Evolutionary conservation across 2,329 filamentous ascomycete species (phyloP).

Genomic region (Fusarium duplospermum): DNA sequence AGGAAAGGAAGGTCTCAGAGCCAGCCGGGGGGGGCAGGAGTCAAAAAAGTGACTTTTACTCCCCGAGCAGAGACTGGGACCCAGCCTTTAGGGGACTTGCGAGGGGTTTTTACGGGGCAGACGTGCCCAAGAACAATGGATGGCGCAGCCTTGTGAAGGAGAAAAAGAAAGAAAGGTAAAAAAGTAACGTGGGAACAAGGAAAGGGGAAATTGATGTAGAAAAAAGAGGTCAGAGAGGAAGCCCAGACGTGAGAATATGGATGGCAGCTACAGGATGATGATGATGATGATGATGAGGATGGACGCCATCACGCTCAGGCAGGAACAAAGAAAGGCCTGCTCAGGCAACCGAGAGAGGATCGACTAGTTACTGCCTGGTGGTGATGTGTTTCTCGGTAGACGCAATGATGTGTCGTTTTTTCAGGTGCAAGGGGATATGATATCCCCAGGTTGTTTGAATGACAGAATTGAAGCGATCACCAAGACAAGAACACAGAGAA

Average conservation of each 20-base stretch:
- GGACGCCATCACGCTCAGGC: conserved; percentile 7
- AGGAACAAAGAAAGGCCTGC: conserved; percentile 1
- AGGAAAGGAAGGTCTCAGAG: conserved; percentile 30
- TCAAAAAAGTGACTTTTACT: conserved; percentile 31
- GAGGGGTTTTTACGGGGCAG: conserved; percentile 9
- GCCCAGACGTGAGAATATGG: not conserved
- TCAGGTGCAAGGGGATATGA: not conserved
- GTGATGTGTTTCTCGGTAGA: not conserved
- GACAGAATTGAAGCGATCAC: not conserved
- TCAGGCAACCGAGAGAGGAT: not conserved
- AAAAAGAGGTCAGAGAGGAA: conserved; percentile 1
- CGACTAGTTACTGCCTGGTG: not conserved
- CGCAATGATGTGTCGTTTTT: conserved; percentile 4
- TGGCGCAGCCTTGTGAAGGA: conserved; percentile 21
- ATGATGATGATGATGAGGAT: conserved; percentile 10
- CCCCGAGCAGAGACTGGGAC: conserved; percentile 23
- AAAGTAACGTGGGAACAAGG: conserved; percentile 17
- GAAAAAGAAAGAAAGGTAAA: conserved; percentile 13
- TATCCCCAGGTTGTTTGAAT: not conserved
- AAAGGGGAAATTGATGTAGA: conserved; percentile 17
- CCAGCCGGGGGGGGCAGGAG: conserved; percentile 23
- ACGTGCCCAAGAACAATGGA: conserved; percentile 23
- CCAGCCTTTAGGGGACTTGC: conserved; percentile 23
- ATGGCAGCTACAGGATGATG: not conserved
- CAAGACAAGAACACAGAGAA: not conserved